Evolutionary conservation across 495 filamentous ascomycete genomes (phyloP).

Genomic region (Coniosporium apollinis): DNA sequence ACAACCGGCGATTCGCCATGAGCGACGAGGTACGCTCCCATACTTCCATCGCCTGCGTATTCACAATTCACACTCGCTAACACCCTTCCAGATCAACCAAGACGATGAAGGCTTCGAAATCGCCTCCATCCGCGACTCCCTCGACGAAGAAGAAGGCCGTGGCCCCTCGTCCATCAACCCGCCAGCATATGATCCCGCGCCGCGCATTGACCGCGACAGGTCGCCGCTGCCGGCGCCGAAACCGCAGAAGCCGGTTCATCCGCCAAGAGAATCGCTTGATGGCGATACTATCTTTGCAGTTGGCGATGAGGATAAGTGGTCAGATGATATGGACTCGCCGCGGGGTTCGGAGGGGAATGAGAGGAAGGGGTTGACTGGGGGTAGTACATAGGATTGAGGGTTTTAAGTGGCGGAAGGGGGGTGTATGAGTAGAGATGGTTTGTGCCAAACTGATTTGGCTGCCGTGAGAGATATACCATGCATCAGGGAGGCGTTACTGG

Average conservation of each 20-base stretch:
- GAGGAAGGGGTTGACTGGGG: slow-evolving; percentile 47
- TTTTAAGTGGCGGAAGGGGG: too few species aligned
- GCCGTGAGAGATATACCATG: too few species aligned
- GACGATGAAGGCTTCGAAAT: slow-evolving; percentile 99
- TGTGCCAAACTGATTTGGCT: too few species aligned
- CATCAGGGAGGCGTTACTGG: too few species aligned
- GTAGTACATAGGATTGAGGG: slow-evolving; percentile 19
- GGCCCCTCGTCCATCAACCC: slow-evolving; percentile 1
- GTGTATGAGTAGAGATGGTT: too few species aligned
- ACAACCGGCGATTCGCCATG: slow-evolving; percentile 97
- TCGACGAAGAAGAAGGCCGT: slow-evolving; percentile 43
- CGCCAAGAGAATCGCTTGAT: slow-evolving; percentile 56
- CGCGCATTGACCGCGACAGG: slow-evolving; percentile 11
- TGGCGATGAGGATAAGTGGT: slow-evolving; percentile 61
- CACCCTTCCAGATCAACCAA: slow-evolving; percentile 55
- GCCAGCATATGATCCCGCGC: slow-evolving; percentile 10
- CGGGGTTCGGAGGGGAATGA: slow-evolving; percentile 39
- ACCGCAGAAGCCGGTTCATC: slow-evolving; percentile 22
- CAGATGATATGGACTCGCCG: slow-evolving; percentile 45
- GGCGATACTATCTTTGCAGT: slow-evolving; percentile 92
- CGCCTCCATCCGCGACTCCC: slow-evolving; percentile 68
- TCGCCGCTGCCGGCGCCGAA: slow-evolving; percentile 25
- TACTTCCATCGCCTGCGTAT: background rate
- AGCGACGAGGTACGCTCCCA: slow-evolving; percentile 60
- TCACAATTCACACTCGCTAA: slow-evolving; percentile 15